Conservation (phyloP, 495 filamentous ascomycete species). For the Poronia punctata region DNA sequence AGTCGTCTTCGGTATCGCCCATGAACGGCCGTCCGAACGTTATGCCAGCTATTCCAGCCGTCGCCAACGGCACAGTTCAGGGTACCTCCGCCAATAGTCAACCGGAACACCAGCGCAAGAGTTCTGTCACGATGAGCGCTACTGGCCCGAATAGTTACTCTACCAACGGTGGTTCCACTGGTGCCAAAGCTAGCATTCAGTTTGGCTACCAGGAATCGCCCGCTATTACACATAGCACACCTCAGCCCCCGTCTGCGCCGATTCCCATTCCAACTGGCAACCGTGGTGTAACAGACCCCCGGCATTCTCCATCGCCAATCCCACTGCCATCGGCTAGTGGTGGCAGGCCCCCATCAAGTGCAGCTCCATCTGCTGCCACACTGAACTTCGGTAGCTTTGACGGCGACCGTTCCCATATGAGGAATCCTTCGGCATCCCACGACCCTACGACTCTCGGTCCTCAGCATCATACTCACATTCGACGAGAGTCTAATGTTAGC, state of each 20-base stretch:
- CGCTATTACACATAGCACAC: slow-evolving; percentile 53
- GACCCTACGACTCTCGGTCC: slow-evolving; percentile 52
- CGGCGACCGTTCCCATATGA: slow-evolving; percentile 56
- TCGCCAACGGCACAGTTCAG: slow-evolving; percentile 50
- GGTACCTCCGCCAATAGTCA: slow-evolving; percentile 50
- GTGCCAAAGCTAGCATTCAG: slow-evolving; percentile 56
- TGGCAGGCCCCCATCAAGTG: slow-evolving; percentile 68
- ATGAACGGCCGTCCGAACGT: slow-evolving; percentile 78
- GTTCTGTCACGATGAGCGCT: slow-evolving; percentile 80
- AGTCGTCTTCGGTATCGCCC: slow-evolving; percentile 65
- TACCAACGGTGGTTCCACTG: slow-evolving; percentile 63
- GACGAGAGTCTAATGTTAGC: slow-evolving; percentile 72
- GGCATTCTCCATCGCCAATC: slow-evolving; percentile 80
- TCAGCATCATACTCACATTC: slow-evolving; percentile 60
- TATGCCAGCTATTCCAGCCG: slow-evolving; percentile 51
- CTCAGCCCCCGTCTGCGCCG: slow-evolving; percentile 51
- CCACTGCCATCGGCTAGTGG: slow-evolving; percentile 80
- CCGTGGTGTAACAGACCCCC: slow-evolving; percentile 57
- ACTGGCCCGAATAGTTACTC: slow-evolving; percentile 65
- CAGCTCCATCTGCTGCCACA: slow-evolving; percentile 52
- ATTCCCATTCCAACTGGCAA: slow-evolving; percentile 62
- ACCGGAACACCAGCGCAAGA: slow-evolving; percentile 71
- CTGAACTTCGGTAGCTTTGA: slow-evolving; percentile 78
- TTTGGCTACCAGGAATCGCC: slow-evolving; percentile 78
- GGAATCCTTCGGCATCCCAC: slow-evolving; percentile 45